These are phyloP conservation scores for Candida pseudofarinosa DNA, from an alignment of 805 yeast species.

Conservation along the genomic window DNA sequence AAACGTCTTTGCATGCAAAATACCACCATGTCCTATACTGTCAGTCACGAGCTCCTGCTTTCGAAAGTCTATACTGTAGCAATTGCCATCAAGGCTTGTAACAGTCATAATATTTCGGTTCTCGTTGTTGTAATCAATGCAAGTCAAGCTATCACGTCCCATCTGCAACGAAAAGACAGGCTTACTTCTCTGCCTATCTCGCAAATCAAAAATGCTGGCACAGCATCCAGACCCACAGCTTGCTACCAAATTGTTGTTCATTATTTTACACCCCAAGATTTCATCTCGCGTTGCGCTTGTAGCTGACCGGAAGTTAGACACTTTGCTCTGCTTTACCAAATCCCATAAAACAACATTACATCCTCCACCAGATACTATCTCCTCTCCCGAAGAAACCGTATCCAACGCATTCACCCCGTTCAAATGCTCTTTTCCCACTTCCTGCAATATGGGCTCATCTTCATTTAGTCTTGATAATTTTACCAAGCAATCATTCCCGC, in stretches of 20 bases:
- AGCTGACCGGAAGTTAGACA: slow-evolving; percentile 5
- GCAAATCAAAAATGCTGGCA: slow-evolving; percentile 21
- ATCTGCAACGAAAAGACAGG: slow-evolving; percentile 14
- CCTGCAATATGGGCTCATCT: slow-evolving; percentile 10
- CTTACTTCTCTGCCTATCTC: slow-evolving; percentile 7
- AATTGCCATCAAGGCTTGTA: slow-evolving; percentile 20
- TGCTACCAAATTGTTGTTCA: slow-evolving; percentile 16
- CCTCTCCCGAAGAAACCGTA: slow-evolving; percentile 8
- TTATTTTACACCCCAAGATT: slow-evolving; percentile 17
- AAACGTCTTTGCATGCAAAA: slow-evolving; percentile 4
- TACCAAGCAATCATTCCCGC: slow-evolving; percentile 17
- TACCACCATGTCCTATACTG: slow-evolving; percentile 7
- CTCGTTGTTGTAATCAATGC: slow-evolving; percentile 10
- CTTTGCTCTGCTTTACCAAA: slow-evolving; percentile 11
- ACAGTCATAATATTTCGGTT: slow-evolving; percentile 8
- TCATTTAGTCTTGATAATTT: slow-evolving; percentile 7
- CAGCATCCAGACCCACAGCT: slow-evolving; percentile 23
- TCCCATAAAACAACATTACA: slow-evolving; percentile 19
- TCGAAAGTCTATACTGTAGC: slow-evolving; percentile 22
- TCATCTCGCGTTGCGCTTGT: slow-evolving; percentile 4
- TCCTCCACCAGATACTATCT: slow-evolving; percentile 12
- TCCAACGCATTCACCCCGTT: slow-evolving; percentile 15
- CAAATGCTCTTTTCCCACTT: slow-evolving; percentile 10
- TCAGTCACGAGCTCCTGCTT: slow-evolving; percentile 10
- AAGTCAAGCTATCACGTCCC: slow-evolving; percentile 23